phyloP scores from a whole-genome alignment of 139 green algal genomes.

The Tetratostichococcus sp. region DNA sequence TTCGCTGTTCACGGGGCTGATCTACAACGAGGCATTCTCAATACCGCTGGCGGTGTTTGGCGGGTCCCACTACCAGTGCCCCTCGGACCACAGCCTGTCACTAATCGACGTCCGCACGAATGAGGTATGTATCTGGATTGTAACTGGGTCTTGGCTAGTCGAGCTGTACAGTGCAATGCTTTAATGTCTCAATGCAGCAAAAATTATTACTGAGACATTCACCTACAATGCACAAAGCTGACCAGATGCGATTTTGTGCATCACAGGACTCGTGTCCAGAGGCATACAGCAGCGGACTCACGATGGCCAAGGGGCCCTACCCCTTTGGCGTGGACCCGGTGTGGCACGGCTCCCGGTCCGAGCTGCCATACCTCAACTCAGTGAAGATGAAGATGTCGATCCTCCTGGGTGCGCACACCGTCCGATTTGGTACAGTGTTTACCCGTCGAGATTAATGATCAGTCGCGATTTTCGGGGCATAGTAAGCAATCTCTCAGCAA shows the following conservation, averaged over 20 bases:
- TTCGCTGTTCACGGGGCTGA: slow-evolving; percentile 88
- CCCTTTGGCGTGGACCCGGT: slow-evolving; percentile 91
- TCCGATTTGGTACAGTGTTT: too few relatives aligned
- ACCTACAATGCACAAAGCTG: too few relatives aligned
- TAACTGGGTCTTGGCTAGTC: too few relatives aligned
- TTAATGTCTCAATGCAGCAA: too few relatives aligned
- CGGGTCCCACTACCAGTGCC: slow-evolving; percentile 35
- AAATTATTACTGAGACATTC: too few relatives aligned
- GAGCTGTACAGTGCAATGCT: too few relatives aligned
- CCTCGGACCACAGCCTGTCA: slow-evolving; percentile 5
- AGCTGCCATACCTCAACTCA: slow-evolving; percentile 94
- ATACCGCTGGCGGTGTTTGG: slow-evolving; percentile 89
- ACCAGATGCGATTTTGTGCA: too few relatives aligned
- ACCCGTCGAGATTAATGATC: too few relatives aligned
- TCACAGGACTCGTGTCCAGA: slow-evolving; percentile 33
- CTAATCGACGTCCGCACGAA: not conserved
- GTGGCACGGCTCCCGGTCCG: slow-evolving; percentile 92
- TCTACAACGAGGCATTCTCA: slow-evolving; percentile 99
- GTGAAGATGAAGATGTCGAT: slow-evolving; percentile 99
- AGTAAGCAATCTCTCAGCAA: too few relatives aligned
- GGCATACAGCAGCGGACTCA: slow-evolving; percentile 42
- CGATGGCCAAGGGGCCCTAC: slow-evolving; percentile 50
- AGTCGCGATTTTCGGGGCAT: too few relatives aligned
- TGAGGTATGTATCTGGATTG: not conserved
- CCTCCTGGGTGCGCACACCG: slow-evolving; percentile 62